These are phyloP conservation scores for Geranium brycei DNA, from an alignment of 345 rosid genomes.

Conservation along the genomic window DNA sequence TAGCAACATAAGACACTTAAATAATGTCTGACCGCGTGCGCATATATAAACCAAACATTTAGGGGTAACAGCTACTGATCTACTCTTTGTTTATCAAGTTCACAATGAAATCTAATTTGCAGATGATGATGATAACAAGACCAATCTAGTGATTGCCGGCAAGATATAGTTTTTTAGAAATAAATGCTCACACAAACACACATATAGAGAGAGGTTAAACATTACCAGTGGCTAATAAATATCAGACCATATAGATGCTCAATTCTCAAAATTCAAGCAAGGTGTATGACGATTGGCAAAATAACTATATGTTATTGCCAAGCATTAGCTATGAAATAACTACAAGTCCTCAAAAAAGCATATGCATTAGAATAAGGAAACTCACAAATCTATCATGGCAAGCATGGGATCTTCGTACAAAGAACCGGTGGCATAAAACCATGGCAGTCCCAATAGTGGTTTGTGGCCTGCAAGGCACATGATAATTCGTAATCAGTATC, in stretches of 20 bases:
- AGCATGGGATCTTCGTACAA: conserved; percentile 70
- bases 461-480: conserved; percentile 45
- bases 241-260: neutral
- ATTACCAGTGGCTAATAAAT: no score
- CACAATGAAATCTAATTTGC: neutral
- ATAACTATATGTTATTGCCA: neutral
- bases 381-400: conserved; percentile 77
- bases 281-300: neutral
- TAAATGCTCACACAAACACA: no score
- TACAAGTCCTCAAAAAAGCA: neutral
- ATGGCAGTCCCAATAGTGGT: conserved; percentile 64
- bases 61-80: no score
- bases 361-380: conserved; percentile 2
- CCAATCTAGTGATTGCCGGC: neutral
- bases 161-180: no score
- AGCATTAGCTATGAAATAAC: neutral
- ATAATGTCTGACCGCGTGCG: no score
- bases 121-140: neutral
- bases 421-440: conserved; percentile 76
- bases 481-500: neutral
- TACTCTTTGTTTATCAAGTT: no score
- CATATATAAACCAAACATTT: no score
- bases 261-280: neutral
- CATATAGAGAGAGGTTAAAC: no score
- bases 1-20: no score